Conservation (phyloP, 176 grass and related monocot genomes). For the Pharus latifolius region DNA sequence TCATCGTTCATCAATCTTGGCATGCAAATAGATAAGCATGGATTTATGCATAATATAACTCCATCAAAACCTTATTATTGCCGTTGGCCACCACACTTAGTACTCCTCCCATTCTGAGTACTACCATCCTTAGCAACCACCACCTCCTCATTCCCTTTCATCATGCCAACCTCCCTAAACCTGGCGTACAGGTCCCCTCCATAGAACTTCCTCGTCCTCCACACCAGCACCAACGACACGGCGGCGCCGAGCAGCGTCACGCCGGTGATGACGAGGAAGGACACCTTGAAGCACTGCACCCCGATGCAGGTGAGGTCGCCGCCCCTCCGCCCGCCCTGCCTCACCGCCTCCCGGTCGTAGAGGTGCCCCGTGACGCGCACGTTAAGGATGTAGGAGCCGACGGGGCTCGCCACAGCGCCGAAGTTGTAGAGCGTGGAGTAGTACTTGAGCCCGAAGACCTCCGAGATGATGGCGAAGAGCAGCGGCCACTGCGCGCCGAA, state of each 20-base stretch:
- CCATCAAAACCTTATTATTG: too few relatives aligned
- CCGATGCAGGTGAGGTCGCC: slow-evolving; percentile 40
- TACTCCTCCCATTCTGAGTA: too few relatives aligned
- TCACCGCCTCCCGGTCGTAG: slow-evolving; percentile 45
- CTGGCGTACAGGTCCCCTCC: slow-evolving; percentile 53
- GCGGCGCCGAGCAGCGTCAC: slow-evolving; percentile 33
- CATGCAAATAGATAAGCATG: too few relatives aligned
- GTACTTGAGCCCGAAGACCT: slow-evolving; percentile 83
- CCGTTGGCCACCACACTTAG: too few relatives aligned
- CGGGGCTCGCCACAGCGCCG: slow-evolving; percentile 56
- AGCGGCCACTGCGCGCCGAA: slow-evolving; percentile 80
- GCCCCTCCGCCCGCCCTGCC: neutral
- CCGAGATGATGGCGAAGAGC: slow-evolving; percentile 62
- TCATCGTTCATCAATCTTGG: too few relatives aligned
- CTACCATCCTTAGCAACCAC: too few relatives aligned
- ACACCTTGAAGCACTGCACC: slow-evolving; percentile 42
- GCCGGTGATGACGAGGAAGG: slow-evolving; percentile 53
- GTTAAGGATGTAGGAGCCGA: slow-evolving; percentile 61
- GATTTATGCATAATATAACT: too few relatives aligned
- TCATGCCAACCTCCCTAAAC: slow-evolving; percentile 31
- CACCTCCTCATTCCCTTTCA: neutral
- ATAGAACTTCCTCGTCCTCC: slow-evolving; percentile 65
- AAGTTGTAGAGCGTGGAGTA: slow-evolving; percentile 94
- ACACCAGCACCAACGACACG: slow-evolving; percentile 45
- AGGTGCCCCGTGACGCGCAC: slow-evolving; percentile 23